phyloP scores from a whole-genome alignment of 2,329 filamentous ascomycete genomes.

The Chaetomium globosum region DNA sequence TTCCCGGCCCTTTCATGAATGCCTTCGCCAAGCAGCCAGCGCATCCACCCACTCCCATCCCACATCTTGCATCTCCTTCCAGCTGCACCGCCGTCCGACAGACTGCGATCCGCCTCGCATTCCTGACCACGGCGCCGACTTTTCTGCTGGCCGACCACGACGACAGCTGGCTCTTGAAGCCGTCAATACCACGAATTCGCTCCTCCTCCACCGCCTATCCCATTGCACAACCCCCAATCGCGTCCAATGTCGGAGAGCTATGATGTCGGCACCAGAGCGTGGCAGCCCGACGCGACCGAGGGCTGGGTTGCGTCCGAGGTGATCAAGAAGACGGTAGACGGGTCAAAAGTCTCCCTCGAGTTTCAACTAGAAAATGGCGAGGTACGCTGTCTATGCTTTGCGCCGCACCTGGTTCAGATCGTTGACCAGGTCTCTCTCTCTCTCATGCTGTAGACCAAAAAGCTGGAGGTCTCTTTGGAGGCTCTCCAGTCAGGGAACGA shows the following conservation, averaged over 20 bases:
- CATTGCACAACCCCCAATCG: constrained; percentile 28
- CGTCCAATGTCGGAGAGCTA: constrained; percentile 84
- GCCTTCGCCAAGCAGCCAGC: constrained; percentile 30
- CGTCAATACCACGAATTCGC: constrained; percentile 21
- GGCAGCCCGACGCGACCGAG: constrained; percentile 94
- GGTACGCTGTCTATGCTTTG: constrained; percentile 54
- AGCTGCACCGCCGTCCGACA: constrained; percentile 25
- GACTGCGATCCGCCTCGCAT: constrained; percentile 24
- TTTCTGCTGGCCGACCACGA: constrained; percentile 34
- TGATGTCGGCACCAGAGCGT: constrained; percentile 94
- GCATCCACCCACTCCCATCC: constrained; percentile 29
- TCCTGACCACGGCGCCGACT: constrained; percentile 27
- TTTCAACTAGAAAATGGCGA: constrained; percentile 93
- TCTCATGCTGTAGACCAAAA: constrained; percentile 64
- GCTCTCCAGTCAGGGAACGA: constrained; percentile 78
- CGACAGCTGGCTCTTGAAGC: constrained; percentile 35
- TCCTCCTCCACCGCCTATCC: constrained; percentile 31
- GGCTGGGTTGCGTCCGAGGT: constrained; percentile 98
- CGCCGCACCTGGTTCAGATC: neutral
- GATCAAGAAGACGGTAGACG: constrained; percentile 78
- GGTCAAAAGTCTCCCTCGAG: constrained; percentile 81
- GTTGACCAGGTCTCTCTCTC: constrained; percentile 21
- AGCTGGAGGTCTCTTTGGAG: constrained; percentile 73
- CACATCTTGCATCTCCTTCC: constrained; percentile 15
- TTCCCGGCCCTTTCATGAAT: constrained; percentile 35